Base-by-base conservation (phyloP, 23 red algal genomes). In the Gracilaria vermiculophylla region DNA sequence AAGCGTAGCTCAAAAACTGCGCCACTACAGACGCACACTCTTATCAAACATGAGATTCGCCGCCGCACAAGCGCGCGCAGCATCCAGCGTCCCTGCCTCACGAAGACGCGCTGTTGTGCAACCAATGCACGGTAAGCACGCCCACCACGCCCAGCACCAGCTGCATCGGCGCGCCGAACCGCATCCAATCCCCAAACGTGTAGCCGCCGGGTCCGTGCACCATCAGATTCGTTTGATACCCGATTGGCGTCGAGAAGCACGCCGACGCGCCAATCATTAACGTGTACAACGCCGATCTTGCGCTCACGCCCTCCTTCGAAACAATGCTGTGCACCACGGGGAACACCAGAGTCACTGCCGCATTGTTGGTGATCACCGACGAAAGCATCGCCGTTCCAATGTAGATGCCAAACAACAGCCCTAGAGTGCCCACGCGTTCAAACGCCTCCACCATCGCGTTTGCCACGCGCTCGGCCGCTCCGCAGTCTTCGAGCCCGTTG, bases 181-280 rank as follows among this genome's bases (percentile, higher is more conserved):
- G 49, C 49, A 84, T 1, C 91, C 91, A 94, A 53, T 85, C 78
- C 6, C 28, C 45, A 65, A 94, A 76, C 2, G 25, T 27, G 56
- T 94, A 94, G 23, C 74, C 81, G 21, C 79, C 91, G 0, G 66
- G 52, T 3, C 65, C 79, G 61, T 87, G 80, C 36, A 94, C 67
- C 80, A 94, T 85, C 34, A 94, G 50, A 35, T 94, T 94, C 32
- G 91, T 94, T 33, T 94, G 52, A 44, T 94, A 84, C 5, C 66
- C 91, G 40, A 86, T 94, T 2, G 81, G 91, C 42, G 81, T 76
- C 70, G 81, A 45, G 91, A 86, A 94, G 73, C 79, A 76, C 39
- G 69, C 54, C 77, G 70, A 86, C 37, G 52, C 80, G 29, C 79
- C 91, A 1, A 94, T 50, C 58, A 85, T 72, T 49, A 94, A 44